A percentile compares a stretch with the other conserved stretches of the same genome.
phyloP scores from a whole-genome alignment of 2,329 filamentous ascomycete genomes.

The Cladosporium sp. region DNA sequence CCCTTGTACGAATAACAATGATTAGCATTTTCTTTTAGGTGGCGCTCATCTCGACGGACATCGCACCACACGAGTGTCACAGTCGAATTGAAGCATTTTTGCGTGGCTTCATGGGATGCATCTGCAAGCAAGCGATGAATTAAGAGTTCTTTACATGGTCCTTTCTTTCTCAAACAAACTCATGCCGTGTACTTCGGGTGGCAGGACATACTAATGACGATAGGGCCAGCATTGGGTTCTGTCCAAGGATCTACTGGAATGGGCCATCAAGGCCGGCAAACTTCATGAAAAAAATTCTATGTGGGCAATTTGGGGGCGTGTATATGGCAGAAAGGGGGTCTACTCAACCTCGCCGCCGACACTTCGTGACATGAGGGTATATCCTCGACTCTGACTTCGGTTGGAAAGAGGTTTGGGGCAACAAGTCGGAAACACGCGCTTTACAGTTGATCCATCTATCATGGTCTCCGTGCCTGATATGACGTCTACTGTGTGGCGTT shows the following conservation, averaged over 20 bases:
- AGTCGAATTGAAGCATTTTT: not conserved
- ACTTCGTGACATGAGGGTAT: not conserved
- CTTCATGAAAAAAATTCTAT: not conserved
- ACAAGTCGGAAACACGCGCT: not conserved
- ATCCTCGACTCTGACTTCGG: not conserved
- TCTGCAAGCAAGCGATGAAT: not conserved
- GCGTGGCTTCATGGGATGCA: too few species aligned
- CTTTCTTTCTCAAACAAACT: not conserved
- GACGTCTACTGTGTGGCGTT: not conserved
- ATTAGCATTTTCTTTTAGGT: slow-evolving; percentile 6
- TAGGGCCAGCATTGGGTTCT: too few species aligned
- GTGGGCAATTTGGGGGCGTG: not conserved
- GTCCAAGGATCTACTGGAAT: too few species aligned
- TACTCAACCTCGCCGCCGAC: not conserved
- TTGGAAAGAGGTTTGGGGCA: not conserved
- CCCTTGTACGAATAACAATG: slow-evolving; percentile 6
- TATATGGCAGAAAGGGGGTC: not conserved
- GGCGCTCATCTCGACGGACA: slow-evolving; percentile 1
- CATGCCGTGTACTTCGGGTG: not conserved
- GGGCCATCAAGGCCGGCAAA: not conserved
- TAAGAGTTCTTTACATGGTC: not conserved
- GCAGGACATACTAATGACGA: not conserved
- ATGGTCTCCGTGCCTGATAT: not conserved
- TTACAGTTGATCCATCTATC: not conserved
- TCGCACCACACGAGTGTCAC: not conserved